Evolutionary conservation across 371 early-diverging fungal genomes (phyloP).

Genomic region (Dinochytrium kinnereticum): DNA sequence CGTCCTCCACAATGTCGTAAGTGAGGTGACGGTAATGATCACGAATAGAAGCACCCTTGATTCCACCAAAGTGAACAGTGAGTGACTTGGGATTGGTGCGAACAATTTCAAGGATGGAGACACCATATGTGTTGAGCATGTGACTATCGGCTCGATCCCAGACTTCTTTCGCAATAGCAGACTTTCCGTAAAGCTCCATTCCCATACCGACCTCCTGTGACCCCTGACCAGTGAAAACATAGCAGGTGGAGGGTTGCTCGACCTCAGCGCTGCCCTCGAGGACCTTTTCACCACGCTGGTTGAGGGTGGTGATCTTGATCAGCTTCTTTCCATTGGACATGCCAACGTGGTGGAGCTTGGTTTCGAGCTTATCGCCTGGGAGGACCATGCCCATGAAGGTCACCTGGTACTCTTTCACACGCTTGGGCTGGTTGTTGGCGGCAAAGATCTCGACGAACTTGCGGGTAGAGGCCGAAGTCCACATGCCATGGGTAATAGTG

Average conservation of each 20-base stretch:
- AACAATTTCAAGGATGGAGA: constrained; percentile 95
- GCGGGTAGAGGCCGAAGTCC: constrained; percentile 94
- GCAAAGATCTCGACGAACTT: constrained; percentile 94
- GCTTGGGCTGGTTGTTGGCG: constrained; percentile 92
- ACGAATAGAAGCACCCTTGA: constrained; percentile 89
- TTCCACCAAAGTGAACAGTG: constrained; percentile 94
- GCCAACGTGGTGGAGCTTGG: constrained; percentile 91
- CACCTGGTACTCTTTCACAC: constrained; percentile 82
- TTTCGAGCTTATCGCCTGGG: constrained; percentile 84
- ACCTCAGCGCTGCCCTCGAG: constrained; percentile 93
- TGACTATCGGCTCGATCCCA: constrained; percentile 95
- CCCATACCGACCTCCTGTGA: constrained; percentile 96
- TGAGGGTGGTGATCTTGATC: constrained; percentile 89
- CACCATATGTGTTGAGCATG: constrained; percentile 85
- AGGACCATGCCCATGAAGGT: constrained; percentile 86
- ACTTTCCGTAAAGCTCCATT: constrained; percentile 88
- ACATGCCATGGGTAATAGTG: constrained; percentile 98
- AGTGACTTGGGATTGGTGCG: constrained; percentile 84
- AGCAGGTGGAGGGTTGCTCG: constrained; percentile 89
- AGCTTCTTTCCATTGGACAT: constrained; percentile 97
- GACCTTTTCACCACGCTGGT: constrained; percentile 85
- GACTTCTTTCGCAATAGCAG: constrained; percentile 81
- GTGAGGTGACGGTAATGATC: constrained; percentile 89
- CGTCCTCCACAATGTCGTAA: constrained; percentile 82
- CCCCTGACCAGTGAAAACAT: constrained; percentile 96